Base-by-base conservation (phyloP, 371 early-diverging fungal genomes). In the Mucor velutinosus region DNA sequence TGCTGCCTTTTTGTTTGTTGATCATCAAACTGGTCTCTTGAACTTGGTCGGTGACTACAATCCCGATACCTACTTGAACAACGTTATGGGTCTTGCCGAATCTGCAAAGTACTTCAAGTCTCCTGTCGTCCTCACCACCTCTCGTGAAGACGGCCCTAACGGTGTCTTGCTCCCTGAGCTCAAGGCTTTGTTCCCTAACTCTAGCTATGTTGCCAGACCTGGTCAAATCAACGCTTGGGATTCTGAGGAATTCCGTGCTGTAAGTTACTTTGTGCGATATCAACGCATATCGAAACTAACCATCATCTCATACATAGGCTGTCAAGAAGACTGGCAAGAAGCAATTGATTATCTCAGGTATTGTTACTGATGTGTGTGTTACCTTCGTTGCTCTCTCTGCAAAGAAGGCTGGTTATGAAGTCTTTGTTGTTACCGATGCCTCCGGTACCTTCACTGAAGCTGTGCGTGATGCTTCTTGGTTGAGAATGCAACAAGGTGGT, bases 191-290 rank as follows among this genome's bases (percentile, higher is more conserved):
- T 76, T 72, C 67, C 73, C 73, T 33, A 33, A 70, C 60, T 64
- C 67, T 41, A 66, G 70, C 51, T 62, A 66, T 23, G 64, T 72
- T 64, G 59, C 69, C 32, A 70, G 73, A 61, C 76, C 70, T 63
- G 72, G 73, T 67, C 73, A 72, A 70, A 70, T 76, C 66, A 76
- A 76, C 39, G 73, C 76, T 57, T 72, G 73, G 76, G 76, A 76
- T 45, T 53, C 61, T 32, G 58, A 65, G 37, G 53, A 62, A 7
- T 73, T 76, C 55, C 67, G 66, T 14, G 58, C 7, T 17, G 47
- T 43, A 43, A n/a, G 45, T 43, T 43, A 0, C 2, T n/a, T n/a
- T n/a, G n/a, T n/a, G n/a, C n/a, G n/a, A n/a, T n/a, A n/a, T n/a
- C n/a, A n/a, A n/a, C n/a, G n/a, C n/a, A n/a, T n/a, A n/a, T n/a